Percentiles rank a stretch among this genome's conserved stretches.
Conservation (phyloP, 352 stramenopile genomes). For the Globisporangium paddicum region DNA sequence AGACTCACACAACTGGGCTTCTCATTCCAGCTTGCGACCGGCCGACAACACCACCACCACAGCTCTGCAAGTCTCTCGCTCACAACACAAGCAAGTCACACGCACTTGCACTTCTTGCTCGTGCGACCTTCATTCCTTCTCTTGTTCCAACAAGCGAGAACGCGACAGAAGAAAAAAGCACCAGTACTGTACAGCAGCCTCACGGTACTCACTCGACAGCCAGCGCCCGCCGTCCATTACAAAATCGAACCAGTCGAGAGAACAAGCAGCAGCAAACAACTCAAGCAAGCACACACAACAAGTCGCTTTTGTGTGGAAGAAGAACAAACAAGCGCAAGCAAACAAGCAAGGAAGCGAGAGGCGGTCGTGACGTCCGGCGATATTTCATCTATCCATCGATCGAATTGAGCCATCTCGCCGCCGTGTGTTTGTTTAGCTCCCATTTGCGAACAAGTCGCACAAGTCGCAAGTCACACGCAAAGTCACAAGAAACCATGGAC, state of each 20-base stretch:
- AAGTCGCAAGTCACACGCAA: not conserved
- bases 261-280: not conserved
- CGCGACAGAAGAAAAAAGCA: conserved; percentile 1
- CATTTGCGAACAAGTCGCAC: conserved; percentile 6
- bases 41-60: not conserved
- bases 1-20: not conserved
- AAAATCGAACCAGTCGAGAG: conserved; percentile 8
- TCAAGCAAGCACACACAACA: not conserved
- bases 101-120: not conserved
- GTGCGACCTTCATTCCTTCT: conserved; percentile 1
- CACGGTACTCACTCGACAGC: not conserved
- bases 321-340: conserved; percentile 2
- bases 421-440: not conserved
- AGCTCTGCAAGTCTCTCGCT: not conserved
- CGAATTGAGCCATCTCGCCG: conserved; percentile 5
- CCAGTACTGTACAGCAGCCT: not conserved
- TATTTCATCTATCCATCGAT: conserved; percentile 9
- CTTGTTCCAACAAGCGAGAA: not conserved
- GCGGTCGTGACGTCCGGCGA: not conserved
- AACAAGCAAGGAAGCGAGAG: not conserved
- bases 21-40: conserved; percentile 15
- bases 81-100: not conserved
- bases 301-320: not conserved
- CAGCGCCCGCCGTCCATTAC: not conserved
- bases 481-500: too few relatives aligned